Base-by-base conservation (phyloP, 768 basidiomycete genomes). In the Paxillus rubicundulus region DNA sequence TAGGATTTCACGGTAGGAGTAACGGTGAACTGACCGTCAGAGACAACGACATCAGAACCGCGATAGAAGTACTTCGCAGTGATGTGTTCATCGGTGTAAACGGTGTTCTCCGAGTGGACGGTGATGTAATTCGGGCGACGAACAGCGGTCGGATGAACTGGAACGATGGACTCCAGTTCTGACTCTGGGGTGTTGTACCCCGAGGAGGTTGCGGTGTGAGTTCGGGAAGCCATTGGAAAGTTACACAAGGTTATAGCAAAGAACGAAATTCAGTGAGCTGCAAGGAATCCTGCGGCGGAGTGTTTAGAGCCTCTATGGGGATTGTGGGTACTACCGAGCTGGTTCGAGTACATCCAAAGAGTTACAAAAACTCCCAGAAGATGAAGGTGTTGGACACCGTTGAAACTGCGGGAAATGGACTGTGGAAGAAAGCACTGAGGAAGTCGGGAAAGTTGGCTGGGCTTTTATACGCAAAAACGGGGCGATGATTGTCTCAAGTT, bases 341-440 rank as follows among this genome's bases (percentile, higher is more conserved):
- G 86, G 89, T 95, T 94, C 59, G 89, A 91, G 89, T 86, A 96
- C 92, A 94, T 94, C 82, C 87, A 91, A 77, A 62, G 67, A 65
- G 65, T 74, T 75, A 70, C 76, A 69, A 53, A 55, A 46, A 60
- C 69, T 58, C 64, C 53, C 54, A 49, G 59, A 49, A 52, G 52
- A 55, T 37, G 54, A 48, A 13, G 54, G 58, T 54, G 58, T 24
- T 5, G 39, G 16, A 56, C 58, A 59, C 58, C 58, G 47, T 38
- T 30, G 16, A 43, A 16, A 28, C 21, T 46, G 40, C n/a, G 32
- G 17, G n/a, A 7, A 34, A 14, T 33, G 33, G 39, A 16, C 7
- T 52, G 32, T 27, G 44, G 46, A 30, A 21, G 10, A 17, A 18
- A 37, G 32, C 6, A 21, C 45, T 57, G 43, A 40, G 20, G 32